Base-by-base conservation (phyloP, 2,329 filamentous ascomycete genomes). In the Byssothecium circinans region DNA sequence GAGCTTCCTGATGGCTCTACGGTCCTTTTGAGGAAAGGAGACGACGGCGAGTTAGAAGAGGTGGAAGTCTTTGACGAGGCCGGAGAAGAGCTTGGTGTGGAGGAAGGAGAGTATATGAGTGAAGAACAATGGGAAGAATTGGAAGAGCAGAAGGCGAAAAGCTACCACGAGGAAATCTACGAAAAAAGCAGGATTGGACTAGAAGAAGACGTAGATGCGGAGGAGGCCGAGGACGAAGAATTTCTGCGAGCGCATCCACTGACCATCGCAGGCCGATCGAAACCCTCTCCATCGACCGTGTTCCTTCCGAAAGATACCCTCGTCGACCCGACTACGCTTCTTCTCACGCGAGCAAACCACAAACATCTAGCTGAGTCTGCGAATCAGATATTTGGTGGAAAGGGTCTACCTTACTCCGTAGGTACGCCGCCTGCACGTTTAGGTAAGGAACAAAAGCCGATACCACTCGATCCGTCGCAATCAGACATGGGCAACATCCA, bases 311-410 rank as follows among this genome's bases (percentile, higher is more conserved):
- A 82, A 54, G 75, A 78, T n/a, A 77, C 81, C 2, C 79, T 96
- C 33, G 79, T 88, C 8, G 74, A 80, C 3, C 91, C 91, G 0
- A 84, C 95, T 15, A 78, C 82, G 2, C 72, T 81, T 4, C 77
- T 96, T 2, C 77, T 97, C 82, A 84, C 44, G 2, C 68, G 70
- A 8, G 82, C 89, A 47, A 82, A 85, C 35, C 63, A 68, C 52
- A 87, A 84, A 47, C 94, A 99, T 65, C 76, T 97, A 25, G 78
- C 79, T 27, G 80, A 86, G 47, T 80, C 87, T 1, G 88, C 91
- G 0, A 83, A 89, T 56, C 81, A 78, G 35, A 78, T 83, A 1
- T 92, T 96, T 65, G 92, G 91, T 35, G 92, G 92, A 0, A 72
- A 73, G 3, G 83, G 85, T 0, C 75, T 97, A 14, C 91, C 91